Evolutionary conservation across 257 asterid genomes (phyloP).

Genomic region (Haberlea rhodopensis): DNA sequence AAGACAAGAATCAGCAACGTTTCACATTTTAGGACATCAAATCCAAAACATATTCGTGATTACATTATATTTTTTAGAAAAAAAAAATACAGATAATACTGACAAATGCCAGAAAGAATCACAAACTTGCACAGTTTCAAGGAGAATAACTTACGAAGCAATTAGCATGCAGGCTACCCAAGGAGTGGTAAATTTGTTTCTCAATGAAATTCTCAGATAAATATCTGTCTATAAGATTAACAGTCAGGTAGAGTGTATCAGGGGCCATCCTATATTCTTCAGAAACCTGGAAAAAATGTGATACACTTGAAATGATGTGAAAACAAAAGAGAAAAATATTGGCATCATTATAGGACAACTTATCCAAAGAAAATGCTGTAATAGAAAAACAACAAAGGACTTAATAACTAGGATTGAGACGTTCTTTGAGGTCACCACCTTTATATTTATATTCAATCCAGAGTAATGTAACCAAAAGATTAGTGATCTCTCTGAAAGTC

Average conservation of each 20-base stretch:
- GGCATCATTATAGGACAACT: neutral
- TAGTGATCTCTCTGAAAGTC: neutral
- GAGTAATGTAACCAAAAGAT: neutral
- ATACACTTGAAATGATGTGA: constrained; percentile 8
- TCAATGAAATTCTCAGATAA: constrained; percentile 71
- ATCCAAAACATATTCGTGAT: neutral
- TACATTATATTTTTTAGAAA: neutral
- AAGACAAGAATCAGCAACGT: constrained; percentile 14
- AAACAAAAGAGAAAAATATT: neutral
- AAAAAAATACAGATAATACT: neutral
- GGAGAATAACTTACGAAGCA: constrained; percentile 73
- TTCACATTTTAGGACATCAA: neutral
- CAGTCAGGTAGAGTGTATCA: constrained; percentile 95
- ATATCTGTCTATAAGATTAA: constrained; percentile 87
- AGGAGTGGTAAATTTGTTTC: constrained; percentile 88
- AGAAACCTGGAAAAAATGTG: constrained; percentile 67
- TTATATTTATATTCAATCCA: neutral
- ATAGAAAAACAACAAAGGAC: neutral
- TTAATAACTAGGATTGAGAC: neutral
- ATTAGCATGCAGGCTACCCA: constrained; percentile 97
- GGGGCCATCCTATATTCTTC: constrained; percentile 91
- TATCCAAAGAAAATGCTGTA: neutral
- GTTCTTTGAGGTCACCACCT: neutral
- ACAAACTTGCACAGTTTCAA: constrained; percentile 4
- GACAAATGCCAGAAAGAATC: constrained; percentile 6